Evolutionary conservation across 2,329 filamentous ascomycete species (phyloP).

Genomic region (Pseudovirgaria hyperparasitica): DNA sequence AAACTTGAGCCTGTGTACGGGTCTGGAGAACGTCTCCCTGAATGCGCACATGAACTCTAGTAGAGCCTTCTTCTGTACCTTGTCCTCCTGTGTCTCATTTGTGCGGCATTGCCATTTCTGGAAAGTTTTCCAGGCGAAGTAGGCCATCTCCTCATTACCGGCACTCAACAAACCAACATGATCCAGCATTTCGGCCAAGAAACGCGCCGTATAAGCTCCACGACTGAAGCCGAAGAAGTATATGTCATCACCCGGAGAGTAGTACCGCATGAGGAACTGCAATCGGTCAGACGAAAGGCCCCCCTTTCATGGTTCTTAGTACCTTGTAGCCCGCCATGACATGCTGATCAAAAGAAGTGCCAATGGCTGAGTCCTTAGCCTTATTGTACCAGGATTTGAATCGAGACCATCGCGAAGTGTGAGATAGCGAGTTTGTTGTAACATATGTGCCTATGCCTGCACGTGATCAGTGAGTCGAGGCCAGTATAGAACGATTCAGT

Average conservation of each 20-base stretch:
- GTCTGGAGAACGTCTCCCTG: slow-evolving; percentile 66
- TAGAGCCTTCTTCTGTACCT: slow-evolving; percentile 45
- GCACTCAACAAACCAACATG: slow-evolving; percentile 67
- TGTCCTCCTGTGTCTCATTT: slow-evolving; percentile 28
- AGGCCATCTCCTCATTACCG: slow-evolving; percentile 75
- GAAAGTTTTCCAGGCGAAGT: slow-evolving; percentile 75
- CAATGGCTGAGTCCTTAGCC: slow-evolving; percentile 67
- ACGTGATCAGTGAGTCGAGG: no score
- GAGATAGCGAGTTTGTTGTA: slow-evolving; percentile 45
- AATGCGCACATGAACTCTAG: slow-evolving; percentile 68
- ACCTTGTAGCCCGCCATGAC: slow-evolving; percentile 76
- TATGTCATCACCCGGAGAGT: slow-evolving; percentile 33
- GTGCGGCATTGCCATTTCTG: slow-evolving; percentile 56
- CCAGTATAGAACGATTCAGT: slow-evolving; percentile 41
- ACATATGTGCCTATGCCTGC: slow-evolving; percentile 61
- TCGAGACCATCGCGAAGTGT: slow-evolving; percentile 43
- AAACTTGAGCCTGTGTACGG: slow-evolving; percentile 61
- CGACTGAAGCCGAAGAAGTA: slow-evolving; percentile 38
- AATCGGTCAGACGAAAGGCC: slow-evolving; percentile 52
- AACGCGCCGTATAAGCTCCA: slow-evolving; percentile 39
- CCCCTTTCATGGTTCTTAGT: no score
- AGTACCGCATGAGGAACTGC: slow-evolving; percentile 37
- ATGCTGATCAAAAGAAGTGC: slow-evolving; percentile 69
- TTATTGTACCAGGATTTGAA: slow-evolving; percentile 56
- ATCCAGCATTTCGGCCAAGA: slow-evolving; percentile 68